phyloP scores from a whole-genome alignment of 2,329 filamentous ascomycete genomes.

The Cladosporium sp. region DNA sequence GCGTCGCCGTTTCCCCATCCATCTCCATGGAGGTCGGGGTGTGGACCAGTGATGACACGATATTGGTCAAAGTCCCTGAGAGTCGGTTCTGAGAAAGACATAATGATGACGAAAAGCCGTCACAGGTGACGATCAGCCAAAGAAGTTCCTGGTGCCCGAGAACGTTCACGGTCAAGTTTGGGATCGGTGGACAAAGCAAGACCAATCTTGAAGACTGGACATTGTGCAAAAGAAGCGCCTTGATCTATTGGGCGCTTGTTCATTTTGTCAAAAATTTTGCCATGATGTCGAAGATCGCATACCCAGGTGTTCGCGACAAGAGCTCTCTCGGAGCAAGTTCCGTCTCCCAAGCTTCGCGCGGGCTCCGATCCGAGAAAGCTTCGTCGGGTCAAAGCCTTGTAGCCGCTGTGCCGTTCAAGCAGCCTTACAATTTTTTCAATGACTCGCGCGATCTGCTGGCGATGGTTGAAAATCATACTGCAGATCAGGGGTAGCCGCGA shows the following conservation, averaged over 20 bases:
- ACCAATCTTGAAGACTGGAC: too few relatives aligned
- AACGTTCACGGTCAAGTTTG: too few relatives aligned
- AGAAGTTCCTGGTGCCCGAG: too few relatives aligned
- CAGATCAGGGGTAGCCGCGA: too few relatives aligned
- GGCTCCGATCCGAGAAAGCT: not conserved
- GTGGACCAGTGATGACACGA: not conserved
- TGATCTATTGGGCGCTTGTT: too few relatives aligned
- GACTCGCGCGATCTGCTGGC: not conserved
- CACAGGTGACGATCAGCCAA: too few relatives aligned
- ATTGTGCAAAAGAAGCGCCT: too few relatives aligned
- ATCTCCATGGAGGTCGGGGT: not conserved
- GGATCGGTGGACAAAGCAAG: too few relatives aligned
- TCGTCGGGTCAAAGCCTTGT: not conserved
- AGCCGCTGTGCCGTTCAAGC: not conserved
- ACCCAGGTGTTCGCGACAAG: too few relatives aligned
- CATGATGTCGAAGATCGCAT: too few relatives aligned
- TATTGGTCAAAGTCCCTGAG: not conserved
- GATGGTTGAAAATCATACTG: too few relatives aligned
- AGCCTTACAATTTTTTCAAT: not conserved
- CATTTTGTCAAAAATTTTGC: too few relatives aligned
- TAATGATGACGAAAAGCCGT: not conserved
- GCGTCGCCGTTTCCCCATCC: not conserved
- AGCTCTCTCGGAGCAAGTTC: slow-evolving; percentile 1
- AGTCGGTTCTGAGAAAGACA: not conserved
- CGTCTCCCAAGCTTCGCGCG: not conserved